These are phyloP conservation scores for Penicillium cinerascens DNA, from an alignment of 495 filamentous ascomycete species.

Conservation along the genomic window DNA sequence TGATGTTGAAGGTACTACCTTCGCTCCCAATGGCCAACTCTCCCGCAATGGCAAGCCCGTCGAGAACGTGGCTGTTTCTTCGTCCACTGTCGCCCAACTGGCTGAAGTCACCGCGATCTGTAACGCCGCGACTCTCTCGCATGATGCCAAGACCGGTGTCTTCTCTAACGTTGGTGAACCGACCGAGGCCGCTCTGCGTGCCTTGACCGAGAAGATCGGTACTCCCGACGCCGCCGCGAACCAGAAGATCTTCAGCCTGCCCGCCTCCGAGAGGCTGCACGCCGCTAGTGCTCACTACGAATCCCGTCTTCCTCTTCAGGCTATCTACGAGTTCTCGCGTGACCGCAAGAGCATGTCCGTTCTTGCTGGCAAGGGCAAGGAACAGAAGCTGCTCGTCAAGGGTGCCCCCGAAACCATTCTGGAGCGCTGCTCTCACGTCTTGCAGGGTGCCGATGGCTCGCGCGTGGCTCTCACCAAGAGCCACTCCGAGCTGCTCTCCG, in stretches of 20 bases:
- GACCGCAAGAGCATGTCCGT: conserved; percentile 99
- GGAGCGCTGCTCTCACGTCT: conserved; percentile 78
- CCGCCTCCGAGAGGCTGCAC: conserved; percentile 62
- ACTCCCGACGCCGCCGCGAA: conserved; percentile 59
- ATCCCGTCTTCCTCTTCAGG: conserved; percentile 63
- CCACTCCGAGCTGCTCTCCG: conserved; percentile 62
- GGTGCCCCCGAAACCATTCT: conserved; percentile 93
- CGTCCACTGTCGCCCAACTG: conserved; percentile 74
- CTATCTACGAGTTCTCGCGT: conserved; percentile 95
- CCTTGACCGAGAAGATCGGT: conserved; percentile 92
- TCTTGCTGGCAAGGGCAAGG: conserved; percentile 62
- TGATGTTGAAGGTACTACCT: conserved; percentile 90
- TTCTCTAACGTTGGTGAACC: conserved; percentile 92
- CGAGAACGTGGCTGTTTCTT: conserved; percentile 67
- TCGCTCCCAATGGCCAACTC: conserved; percentile 77
- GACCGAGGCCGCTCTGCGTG: conserved; percentile 90
- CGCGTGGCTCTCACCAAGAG: conserved; percentile 65
- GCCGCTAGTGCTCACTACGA: conserved; percentile 84
- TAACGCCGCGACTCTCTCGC: conserved; percentile 82
- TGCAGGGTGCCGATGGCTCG: conserved; percentile 72
- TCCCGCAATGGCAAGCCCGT: conserved; percentile 62
- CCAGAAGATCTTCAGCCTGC: conserved; percentile 42
- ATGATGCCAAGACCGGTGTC: conserved; percentile 66
- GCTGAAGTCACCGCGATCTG: conserved; percentile 85
- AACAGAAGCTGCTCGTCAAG: conserved; percentile 87